Evolutionary conservation across 345 rosid species (phyloP).

Genomic region (Bruguiera sexangula): DNA sequence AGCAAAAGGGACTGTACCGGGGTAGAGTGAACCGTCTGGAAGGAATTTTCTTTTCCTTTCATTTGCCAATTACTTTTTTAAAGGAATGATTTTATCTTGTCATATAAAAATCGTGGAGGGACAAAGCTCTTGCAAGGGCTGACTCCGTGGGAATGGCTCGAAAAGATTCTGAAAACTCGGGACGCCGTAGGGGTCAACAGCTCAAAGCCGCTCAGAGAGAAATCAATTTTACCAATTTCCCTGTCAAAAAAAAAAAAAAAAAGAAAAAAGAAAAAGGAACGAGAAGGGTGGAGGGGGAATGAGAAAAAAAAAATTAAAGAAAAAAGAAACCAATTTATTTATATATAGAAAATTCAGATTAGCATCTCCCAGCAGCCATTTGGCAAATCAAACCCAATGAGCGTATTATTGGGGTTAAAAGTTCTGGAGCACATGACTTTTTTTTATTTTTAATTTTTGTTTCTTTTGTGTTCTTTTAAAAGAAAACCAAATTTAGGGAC

Average conservation of each 20-base stretch:
- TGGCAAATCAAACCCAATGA: too few species aligned
- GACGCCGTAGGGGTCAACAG: neutral
- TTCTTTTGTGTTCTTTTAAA: too few species aligned
- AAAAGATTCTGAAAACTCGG: constrained; percentile 25
- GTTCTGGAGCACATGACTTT: too few species aligned
- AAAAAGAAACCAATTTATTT: too few species aligned
- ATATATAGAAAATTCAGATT: too few species aligned
- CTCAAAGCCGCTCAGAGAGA: neutral
- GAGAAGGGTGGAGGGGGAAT: too few species aligned
- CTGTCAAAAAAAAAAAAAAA: neutral
- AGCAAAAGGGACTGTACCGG: neutral
- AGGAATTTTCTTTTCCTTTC: constrained; percentile 20
- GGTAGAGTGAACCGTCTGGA: constrained; percentile 23
- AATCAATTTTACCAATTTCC: neutral
- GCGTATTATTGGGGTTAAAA: too few species aligned
- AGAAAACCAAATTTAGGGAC: too few species aligned
- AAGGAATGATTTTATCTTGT: neutral
- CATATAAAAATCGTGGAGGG: constrained; percentile 10
- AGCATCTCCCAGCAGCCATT: too few species aligned
- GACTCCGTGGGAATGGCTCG: constrained; percentile 26
- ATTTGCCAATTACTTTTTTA: neutral
- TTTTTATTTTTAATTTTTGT: too few species aligned
- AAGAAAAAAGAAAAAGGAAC: too few species aligned
- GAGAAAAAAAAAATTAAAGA: too few species aligned
- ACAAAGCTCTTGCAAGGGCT: constrained; percentile 21